phyloP scores from a whole-genome alignment of 2,329 filamentous ascomycete species.

The Aspergillus costaricaensis region DNA sequence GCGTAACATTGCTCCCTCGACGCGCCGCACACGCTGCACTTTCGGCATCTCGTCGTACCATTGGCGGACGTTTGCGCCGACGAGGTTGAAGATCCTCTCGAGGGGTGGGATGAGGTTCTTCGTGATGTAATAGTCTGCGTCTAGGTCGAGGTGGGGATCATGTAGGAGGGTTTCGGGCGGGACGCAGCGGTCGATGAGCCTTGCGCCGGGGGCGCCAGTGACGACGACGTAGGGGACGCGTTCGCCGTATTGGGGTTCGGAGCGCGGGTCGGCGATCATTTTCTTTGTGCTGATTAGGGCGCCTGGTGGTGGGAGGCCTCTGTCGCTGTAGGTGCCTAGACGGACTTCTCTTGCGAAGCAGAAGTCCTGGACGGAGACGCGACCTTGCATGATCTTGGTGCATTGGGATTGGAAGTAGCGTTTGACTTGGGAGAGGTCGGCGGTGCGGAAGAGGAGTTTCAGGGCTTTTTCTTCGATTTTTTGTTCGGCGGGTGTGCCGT shows the following conservation, averaged over 20 bases:
- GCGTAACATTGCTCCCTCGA: slow-evolving; percentile 46
- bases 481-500: slow-evolving; percentile 92
- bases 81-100: slow-evolving; percentile 93
- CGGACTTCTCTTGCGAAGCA: slow-evolving; percentile 93
- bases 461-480: slow-evolving; percentile 94
- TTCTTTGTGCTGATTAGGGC: slow-evolving; percentile 82
- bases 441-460: slow-evolving; percentile 84
- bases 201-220: slow-evolving; percentile 79
- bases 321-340: slow-evolving; percentile 82
- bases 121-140: slow-evolving; percentile 94
- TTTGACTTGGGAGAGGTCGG: slow-evolving; percentile 87
- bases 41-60: slow-evolving; percentile 99
- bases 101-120: slow-evolving; percentile 95
- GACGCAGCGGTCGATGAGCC: slow-evolving; percentile 86
- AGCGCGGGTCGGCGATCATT: slow-evolving; percentile 82
- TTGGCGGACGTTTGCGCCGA: slow-evolving; percentile 82
- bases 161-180: slow-evolving; percentile 78
- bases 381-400: slow-evolving; percentile 85
- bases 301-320: slow-evolving; percentile 77
- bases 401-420: slow-evolving; percentile 87
- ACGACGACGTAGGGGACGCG: slow-evolving; percentile 93
- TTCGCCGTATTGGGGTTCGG: slow-evolving; percentile 93
- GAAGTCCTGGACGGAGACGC: slow-evolving; percentile 90
- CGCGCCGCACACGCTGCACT: slow-evolving; percentile 70
- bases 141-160: slow-evolving; percentile 76